These are phyloP conservation scores for Ilex aquifolium DNA, from an alignment of 257 asterid genomes.

Conservation along the genomic window DNA sequence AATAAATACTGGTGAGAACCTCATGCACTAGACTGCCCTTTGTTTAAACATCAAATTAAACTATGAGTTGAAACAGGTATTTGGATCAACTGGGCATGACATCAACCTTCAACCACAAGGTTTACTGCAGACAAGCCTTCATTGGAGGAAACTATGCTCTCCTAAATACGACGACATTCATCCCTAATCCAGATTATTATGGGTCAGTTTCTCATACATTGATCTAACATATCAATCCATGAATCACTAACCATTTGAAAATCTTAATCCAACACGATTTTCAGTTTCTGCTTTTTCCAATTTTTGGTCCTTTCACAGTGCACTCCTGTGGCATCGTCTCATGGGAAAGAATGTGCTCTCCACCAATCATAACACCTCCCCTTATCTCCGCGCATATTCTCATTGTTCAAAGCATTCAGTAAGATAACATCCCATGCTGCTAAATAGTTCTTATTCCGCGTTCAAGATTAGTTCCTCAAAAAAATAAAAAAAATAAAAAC, in stretches of 20 bases:
- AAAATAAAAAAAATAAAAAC: not conserved
- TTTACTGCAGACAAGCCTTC: slow-evolving; percentile 75
- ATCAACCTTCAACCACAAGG: slow-evolving; percentile 68
- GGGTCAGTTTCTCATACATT: slow-evolving; percentile 35
- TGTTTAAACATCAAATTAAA: not conserved
- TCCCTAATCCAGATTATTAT: slow-evolving; percentile 88
- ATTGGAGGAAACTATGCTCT: slow-evolving; percentile 85
- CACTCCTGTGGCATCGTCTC: slow-evolving; percentile 70
- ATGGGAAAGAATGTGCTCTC: slow-evolving; percentile 74
- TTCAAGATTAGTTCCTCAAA: slow-evolving; percentile 35
- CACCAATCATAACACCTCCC: slow-evolving; percentile 47
- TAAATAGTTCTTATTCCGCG: slow-evolving; percentile 21
- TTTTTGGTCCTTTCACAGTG: slow-evolving; percentile 25
- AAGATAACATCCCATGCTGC: slow-evolving; percentile 53
- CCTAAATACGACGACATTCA: slow-evolving; percentile 54
- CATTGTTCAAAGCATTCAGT: slow-evolving; percentile 67
- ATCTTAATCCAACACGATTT: too few relatives aligned
- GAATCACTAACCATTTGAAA: not conserved
- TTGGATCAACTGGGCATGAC: slow-evolving; percentile 93
- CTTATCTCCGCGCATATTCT: slow-evolving; percentile 55
- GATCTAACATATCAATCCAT: not conserved
- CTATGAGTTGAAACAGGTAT: slow-evolving; percentile 40
- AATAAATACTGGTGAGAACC: too few relatives aligned
- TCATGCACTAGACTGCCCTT: too few relatives aligned
- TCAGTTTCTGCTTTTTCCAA: not conserved